These are phyloP conservation scores for Hyphodiscus sp. DNA, from an alignment of 2,329 filamentous ascomycete genomes.

Conservation along the genomic window DNA sequence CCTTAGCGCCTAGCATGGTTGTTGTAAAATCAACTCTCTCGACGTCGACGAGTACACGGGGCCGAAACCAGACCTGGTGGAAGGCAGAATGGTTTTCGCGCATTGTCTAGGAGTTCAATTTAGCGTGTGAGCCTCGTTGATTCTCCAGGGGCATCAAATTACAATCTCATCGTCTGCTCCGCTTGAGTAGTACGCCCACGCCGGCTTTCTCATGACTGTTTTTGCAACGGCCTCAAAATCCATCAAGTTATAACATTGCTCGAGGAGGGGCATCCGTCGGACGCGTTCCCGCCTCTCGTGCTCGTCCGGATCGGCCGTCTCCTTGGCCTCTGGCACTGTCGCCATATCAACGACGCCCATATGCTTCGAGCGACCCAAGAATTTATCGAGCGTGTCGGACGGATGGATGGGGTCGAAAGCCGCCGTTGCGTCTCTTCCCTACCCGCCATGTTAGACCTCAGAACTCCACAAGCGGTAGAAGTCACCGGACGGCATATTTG, in stretches of 20 bases:
- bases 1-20: conserved; percentile 86
- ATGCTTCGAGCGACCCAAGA: conserved; percentile 78
- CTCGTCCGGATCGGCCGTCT: conserved; percentile 71
- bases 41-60: conserved; percentile 82
- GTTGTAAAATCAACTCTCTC: conserved; percentile 80
- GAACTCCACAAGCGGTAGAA: no score
- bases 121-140: no score
- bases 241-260: conserved; percentile 87
- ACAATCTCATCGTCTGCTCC: conserved; percentile 87
- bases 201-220: conserved; percentile 87
- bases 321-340: conserved; percentile 65
- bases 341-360: conserved; percentile 84
- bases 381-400: conserved; percentile 80
- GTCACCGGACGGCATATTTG: no score
- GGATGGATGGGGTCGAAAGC: conserved; percentile 88
- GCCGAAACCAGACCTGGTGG: conserved; percentile 97
- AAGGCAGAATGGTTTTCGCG: conserved; percentile 93
- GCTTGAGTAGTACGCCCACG: conserved; percentile 97
- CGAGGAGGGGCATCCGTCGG: conserved; percentile 67
- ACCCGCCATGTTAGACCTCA: no score
- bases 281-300: conserved; percentile 68
- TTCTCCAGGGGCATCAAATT: no score
- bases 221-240: conserved; percentile 94
- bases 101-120: conserved; percentile 63
- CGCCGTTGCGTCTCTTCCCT: conserved; percentile 84